Base-by-base conservation (phyloP, 2,329 filamentous ascomycete species). In the Westerdykella sp. region DNA sequence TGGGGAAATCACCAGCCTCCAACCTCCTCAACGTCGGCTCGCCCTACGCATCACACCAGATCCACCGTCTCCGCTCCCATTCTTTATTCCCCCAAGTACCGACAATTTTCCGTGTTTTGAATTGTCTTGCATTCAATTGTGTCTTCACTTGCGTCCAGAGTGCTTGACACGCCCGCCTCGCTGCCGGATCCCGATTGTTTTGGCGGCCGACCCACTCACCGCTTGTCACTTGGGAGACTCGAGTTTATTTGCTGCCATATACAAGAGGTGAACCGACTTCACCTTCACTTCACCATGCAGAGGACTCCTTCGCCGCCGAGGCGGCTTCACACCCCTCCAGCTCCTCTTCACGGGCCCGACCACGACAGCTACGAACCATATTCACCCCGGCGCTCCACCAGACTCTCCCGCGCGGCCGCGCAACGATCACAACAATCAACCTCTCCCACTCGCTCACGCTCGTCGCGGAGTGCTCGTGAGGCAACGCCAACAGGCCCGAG, bases 281-380 rank as follows among this genome's bases (percentile, higher is more conserved):
- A 16, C 34, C 22, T 42, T 28, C 25, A 28, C 25, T 28, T 38
- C 49, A 54, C 39, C 34, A 68, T 69, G 65, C 58, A 67, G 39
- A 63, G 75, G 42, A 85, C 83, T 35, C 83, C 84, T 51, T 78
- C 82, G 40, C 80, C 79, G 49, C 72, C 78, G 31, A 65, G 71
- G 34, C 69, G 70, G 50, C 68, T 85, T 48, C 79, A 73, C 61
- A 86, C 83, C 39, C 85, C 85, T 47, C 77, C 78, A 34, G 81
- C 85, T 43, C 85, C 85, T 38, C 77, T 77, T 46, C 77, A 81
- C 59, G 85, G 84, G 38, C 44, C 67, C 31, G 80, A 74, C 56
- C 73, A 75, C 52, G 85, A 90, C 66, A 69, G 73, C 49, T 89
- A 83, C 73, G 78, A 86, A 58, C 85, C 85, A 36, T 89, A 81